Conservation (phyloP, 345 rosid species). For the Mercurialis annua region DNA sequence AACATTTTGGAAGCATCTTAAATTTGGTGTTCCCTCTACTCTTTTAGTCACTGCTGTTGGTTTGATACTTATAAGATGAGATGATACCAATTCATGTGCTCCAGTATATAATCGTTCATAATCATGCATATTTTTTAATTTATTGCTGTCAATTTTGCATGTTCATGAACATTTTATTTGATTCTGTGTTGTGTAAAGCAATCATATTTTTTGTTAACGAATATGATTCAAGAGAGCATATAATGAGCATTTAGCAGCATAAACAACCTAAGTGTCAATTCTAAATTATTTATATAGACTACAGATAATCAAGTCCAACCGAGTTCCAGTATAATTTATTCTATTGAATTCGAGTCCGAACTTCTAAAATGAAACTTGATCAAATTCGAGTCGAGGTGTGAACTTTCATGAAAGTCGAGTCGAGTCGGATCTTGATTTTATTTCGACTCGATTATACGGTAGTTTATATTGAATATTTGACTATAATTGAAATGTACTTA, state of each 20-base stretch:
- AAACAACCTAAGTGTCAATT: too few species aligned
- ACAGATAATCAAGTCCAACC: too few species aligned
- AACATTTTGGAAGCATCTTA: conserved; percentile 69
- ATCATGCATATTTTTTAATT: not conserved
- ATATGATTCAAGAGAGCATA: not conserved
- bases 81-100: not conserved
- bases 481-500: too few species aligned
- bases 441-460: too few species aligned
- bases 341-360: too few species aligned
- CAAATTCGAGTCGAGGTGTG: too few species aligned
- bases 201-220: not conserved
- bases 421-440: too few species aligned
- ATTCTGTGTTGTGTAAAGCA: not conserved
- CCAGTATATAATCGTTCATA: not conserved
- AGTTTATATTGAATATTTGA: too few species aligned
- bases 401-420: too few species aligned
- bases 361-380: too few species aligned
- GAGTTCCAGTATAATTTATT: too few species aligned
- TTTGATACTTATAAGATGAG: conserved; percentile 45
- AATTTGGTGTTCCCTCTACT: conserved; percentile 78
- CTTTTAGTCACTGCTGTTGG: conserved; percentile 65
- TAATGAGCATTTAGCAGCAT: conserved; percentile 16
- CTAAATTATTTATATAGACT: too few species aligned
- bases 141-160: not conserved
- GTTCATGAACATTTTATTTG: not conserved